Evolutionary conservation across 306 rosid species (phyloP).

Genomic region (Begonia fuchsioides): DNA sequence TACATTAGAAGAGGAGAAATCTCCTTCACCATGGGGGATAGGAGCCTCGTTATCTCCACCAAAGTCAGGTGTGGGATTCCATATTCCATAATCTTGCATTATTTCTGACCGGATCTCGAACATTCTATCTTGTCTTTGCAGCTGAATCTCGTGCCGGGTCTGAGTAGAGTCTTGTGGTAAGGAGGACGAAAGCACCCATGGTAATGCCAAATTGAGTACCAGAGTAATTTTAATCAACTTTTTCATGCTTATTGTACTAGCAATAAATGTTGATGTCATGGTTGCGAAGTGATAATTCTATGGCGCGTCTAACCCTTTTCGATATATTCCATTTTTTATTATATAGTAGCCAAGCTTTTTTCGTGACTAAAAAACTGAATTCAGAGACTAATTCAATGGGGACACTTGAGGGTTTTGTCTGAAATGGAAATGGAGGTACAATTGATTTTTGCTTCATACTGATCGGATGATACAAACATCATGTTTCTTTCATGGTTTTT

Average conservation of each 20-base stretch:
- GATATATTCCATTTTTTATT: no score
- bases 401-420: no score
- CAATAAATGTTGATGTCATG: neutral
- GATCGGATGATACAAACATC: no score
- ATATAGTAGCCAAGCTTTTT: no score
- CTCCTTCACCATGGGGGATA: conserved; percentile 26
- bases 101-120: conserved; percentile 4
- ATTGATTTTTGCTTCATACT: no score
- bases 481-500: no score
- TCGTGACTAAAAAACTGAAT: no score
- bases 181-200: neutral
- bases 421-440: no score
- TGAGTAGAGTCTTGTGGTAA: conserved; percentile 1
- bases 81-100: conserved; percentile 23
- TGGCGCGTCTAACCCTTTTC: conserved; percentile 8
- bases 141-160: conserved; percentile 2
- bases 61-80: conserved; percentile 30
- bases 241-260: conserved; percentile 11
- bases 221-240: conserved; percentile 12
- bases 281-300: conserved; percentile 12
- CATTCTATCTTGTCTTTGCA: conserved; percentile 6
- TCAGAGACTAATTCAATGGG: no score
- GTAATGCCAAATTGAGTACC: conserved; percentile 2
- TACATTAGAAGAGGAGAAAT: neutral
- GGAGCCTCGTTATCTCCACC: conserved; percentile 28